phyloP scores from a whole-genome alignment of 1,284 basidiomycete species.

The Inonotus obliquus region DNA sequence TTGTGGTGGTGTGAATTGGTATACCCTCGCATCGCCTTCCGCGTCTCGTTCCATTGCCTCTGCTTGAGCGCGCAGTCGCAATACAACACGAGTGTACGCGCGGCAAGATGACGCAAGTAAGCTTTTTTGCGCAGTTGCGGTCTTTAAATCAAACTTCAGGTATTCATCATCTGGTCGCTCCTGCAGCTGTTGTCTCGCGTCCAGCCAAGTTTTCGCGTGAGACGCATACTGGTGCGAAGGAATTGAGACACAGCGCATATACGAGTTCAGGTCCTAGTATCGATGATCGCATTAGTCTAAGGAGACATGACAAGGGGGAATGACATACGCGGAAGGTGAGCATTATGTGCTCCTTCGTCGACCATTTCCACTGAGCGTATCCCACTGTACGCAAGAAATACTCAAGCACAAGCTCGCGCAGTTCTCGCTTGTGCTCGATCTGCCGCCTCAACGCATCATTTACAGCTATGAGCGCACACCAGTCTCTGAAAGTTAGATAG shows the following conservation, averaged over 20 bases:
- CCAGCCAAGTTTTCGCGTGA: constrained; percentile 50
- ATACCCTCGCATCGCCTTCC: constrained; percentile 16
- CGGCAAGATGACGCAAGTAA: constrained; percentile 54
- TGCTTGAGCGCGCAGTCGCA: constrained; percentile 69
- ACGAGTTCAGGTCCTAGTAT: constrained; percentile 64
- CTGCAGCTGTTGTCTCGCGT: constrained; percentile 29
- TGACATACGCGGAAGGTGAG: constrained; percentile 53
- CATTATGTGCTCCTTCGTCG: constrained; percentile 51
- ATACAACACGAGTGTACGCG: constrained; percentile 68
- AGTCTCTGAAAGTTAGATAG: constrained; percentile 61
- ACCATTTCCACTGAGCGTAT: constrained; percentile 60
- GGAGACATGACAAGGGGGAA: not conserved
- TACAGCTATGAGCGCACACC: constrained; percentile 52
- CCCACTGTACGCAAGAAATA: constrained; percentile 64
- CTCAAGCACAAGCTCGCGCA: constrained; percentile 62
- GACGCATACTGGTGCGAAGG: constrained; percentile 66
- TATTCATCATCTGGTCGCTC: constrained; percentile 31
- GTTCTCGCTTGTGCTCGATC: constrained; percentile 43
- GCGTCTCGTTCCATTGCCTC: constrained; percentile 40
- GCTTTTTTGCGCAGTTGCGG: constrained; percentile 15
- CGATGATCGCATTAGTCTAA: constrained; percentile 17
- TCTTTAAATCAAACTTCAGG: constrained; percentile 28
- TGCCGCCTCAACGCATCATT: constrained; percentile 47
- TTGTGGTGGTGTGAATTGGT: constrained; percentile 16
- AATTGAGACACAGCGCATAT: constrained; percentile 71